Evolutionary conservation across 257 asterid genomes (phyloP).

Genomic region (Vinca minor): DNA sequence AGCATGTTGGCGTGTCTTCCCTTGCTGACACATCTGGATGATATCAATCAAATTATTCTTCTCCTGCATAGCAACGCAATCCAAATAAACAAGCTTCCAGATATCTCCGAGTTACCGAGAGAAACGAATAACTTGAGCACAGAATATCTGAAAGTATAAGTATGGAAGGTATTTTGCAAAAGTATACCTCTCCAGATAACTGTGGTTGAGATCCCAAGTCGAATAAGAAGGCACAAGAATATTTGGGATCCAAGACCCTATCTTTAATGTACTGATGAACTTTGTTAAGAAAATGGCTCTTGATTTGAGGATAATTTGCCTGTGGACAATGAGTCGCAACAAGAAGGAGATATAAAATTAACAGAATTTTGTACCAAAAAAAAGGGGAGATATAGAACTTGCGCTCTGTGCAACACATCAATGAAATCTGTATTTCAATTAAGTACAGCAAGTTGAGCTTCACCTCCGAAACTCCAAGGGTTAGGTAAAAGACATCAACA

Average conservation of each 20-base stretch:
- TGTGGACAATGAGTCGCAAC: slow-evolving; percentile 16
- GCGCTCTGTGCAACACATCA: neutral
- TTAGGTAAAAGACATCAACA: slow-evolving; percentile 61
- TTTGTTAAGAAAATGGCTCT: slow-evolving; percentile 60
- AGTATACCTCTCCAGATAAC: slow-evolving; percentile 16
- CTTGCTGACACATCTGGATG: slow-evolving; percentile 85
- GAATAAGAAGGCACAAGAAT: slow-evolving; percentile 84
- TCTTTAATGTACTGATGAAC: slow-evolving; percentile 87
- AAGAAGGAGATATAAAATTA: neutral
- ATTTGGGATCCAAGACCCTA: slow-evolving; percentile 78
- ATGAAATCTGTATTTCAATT: neutral
- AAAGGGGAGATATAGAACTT: neutral
- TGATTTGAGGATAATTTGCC: slow-evolving; percentile 80
- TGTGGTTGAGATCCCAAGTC: slow-evolving; percentile 50
- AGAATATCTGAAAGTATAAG: neutral
- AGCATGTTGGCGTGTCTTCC: slow-evolving; percentile 59
- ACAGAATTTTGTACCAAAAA: neutral
- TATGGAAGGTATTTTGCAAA: neutral
- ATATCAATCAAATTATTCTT: slow-evolving; percentile 71
- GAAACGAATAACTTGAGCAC: neutral
- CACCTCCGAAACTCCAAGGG: slow-evolving; percentile 84
- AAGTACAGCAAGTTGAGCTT: slow-evolving; percentile 11
- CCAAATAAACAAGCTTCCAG: neutral
- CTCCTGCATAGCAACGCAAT: slow-evolving; percentile 44
- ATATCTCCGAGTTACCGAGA: neutral